Percentiles rank a stretch among this genome's conserved stretches.
phyloP scores from a whole-genome alignment of 2,329 filamentous ascomycete species.

The Parastagonospora nodorum region DNA sequence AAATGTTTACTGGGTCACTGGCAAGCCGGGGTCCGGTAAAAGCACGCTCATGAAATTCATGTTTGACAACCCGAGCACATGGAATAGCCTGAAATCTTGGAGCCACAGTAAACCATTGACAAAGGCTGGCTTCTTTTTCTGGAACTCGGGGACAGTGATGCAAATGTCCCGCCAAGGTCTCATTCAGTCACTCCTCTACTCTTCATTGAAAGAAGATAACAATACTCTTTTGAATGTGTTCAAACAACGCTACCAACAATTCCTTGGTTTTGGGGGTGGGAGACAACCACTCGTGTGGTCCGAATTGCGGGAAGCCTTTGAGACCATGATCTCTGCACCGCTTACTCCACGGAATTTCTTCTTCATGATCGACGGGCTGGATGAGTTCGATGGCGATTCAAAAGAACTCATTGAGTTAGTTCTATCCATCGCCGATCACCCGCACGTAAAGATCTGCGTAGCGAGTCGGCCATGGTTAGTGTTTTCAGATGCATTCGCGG shows the following conservation, averaged over 20 bases:
- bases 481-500: constrained; percentile 28
- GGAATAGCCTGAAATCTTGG: constrained; percentile 35
- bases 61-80: constrained; percentile 6
- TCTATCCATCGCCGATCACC: background rate
- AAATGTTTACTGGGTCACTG: constrained; percentile 45
- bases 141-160: constrained; percentile 26
- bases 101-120: constrained; percentile 22
- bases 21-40: constrained; percentile 55
- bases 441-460: constrained; percentile 30
- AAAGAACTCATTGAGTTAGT: background rate
- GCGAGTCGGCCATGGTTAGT: constrained; percentile 35
- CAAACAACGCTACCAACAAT: constrained; percentile 2
- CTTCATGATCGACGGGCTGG: constrained; percentile 18
- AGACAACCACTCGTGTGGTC: constrained; percentile 9
- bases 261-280: background rate
- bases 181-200: background rate
- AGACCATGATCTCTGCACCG: constrained; percentile 51
- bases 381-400: constrained; percentile 3
- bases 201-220: constrained; percentile 5
- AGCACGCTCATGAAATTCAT: constrained; percentile 51
- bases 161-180: constrained; percentile 6
- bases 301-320: constrained; percentile 1
- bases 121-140: constrained; percentile 35
- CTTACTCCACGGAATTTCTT: constrained; percentile 52
- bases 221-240: background rate